Percentiles rank a stretch among this genome's conserved stretches.
Conservation (phyloP, 148 eudicot genomes). For the Cornus kousa region DNA sequence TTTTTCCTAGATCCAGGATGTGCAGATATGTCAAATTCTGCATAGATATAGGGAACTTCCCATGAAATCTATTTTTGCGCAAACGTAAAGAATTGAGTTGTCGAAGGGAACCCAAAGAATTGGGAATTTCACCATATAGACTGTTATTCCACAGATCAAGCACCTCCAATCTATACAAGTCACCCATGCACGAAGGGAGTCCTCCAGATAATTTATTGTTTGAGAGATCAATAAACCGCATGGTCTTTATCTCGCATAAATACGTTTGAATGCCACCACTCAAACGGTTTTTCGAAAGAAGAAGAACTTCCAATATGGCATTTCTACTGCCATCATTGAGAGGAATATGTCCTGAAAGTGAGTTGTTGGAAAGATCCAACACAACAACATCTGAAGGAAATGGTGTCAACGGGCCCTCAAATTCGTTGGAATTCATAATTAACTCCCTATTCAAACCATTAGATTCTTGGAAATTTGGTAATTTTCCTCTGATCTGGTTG, state of each 20-base stretch:
- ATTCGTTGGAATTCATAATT: not conserved
- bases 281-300: conserved; percentile 5
- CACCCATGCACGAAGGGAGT: too few relatives aligned
- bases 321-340: not conserved
- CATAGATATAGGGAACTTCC: too few relatives aligned
- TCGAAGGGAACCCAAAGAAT: too few relatives aligned
- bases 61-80: too few relatives aligned
- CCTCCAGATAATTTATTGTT: too few relatives aligned
- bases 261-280: conserved; percentile 14
- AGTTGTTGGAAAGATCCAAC: not conserved
- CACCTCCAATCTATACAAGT: too few relatives aligned
- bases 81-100: too few relatives aligned
- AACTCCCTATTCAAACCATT: not conserved
- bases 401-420: not conserved
- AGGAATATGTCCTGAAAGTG: conserved; percentile 7
- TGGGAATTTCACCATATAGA: too few relatives aligned
- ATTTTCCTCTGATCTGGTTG: conserved; percentile 5
- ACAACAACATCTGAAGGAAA: not conserved
- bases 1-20: too few relatives aligned
- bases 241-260: not conserved
- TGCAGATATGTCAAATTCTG: not conserved
- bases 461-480: not conserved
- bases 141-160: too few relatives aligned
- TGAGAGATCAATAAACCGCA: conserved; percentile 7
- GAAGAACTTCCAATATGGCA: not conserved